Base-by-base conservation (phyloP, 768 basidiomycete genomes). In the Pulveroboletus frians region DNA sequence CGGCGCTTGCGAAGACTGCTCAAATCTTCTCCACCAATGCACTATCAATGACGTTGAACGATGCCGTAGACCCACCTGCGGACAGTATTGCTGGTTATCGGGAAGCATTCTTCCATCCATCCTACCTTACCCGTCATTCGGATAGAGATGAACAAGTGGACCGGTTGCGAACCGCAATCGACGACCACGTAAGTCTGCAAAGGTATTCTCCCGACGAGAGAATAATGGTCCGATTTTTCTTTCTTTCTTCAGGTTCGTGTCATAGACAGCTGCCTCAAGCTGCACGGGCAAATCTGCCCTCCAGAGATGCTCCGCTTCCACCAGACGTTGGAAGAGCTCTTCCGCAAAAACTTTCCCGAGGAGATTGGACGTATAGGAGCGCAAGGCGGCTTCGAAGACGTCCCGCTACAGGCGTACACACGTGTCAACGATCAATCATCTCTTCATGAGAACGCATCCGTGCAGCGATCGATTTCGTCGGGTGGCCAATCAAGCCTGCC, bases 241-340 rank as follows among this genome's bases (percentile, higher is more conserved):
- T 26, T 26, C 23, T 26, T 26, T 26, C 23, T 49, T 35, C 56
- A 92, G 83, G 83, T 87, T 30, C 81, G 84, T 39, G 79, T 85
- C 42, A 87, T 97, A 42, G 87, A 92, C 53, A 81, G 79, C 46
- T 93, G 91, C 62, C 75, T 97, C 46, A 81, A 80, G 57, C 76
- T 97, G 5, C 93, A 98, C 62, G 83, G 82, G 2, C 76, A 81
- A 39, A 70, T 95, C 27, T 93, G 92, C 62, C 81, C 89, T 0
- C 78, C 81, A 11, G 92, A 93, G 64, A 95, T 96, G 78, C 71
- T 86, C n/a, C 79, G 83, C 5, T 97, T 97, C 77, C 94, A 98
- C 63, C 84, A 85, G 51, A 92, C 91, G 0, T 74, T 98, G 39
- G 85, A 89, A 63, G 83, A 78, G 52, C 86, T 92, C 68, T 92